phyloP scores from a whole-genome alignment of 495 filamentous ascomycete species.

The Talaromyces trachyspermus region DNA sequence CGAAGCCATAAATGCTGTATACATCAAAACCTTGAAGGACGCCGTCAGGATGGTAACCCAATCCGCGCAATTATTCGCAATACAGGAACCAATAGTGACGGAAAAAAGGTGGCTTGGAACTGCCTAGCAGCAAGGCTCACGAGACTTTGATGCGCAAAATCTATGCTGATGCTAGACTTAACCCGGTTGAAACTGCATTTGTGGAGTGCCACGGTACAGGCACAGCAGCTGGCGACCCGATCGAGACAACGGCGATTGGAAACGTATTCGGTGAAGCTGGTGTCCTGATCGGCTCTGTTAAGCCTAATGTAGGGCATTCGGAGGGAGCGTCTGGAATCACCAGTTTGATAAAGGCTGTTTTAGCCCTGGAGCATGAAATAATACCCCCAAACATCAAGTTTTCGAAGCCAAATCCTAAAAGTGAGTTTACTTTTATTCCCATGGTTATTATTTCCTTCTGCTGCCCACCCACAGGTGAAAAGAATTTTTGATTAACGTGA shows the following conservation, averaged over 20 bases:
- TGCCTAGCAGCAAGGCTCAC: slow-evolving; percentile 13
- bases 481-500: too few relatives aligned
- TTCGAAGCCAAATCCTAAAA: slow-evolving; percentile 17
- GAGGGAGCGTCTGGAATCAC: slow-evolving; percentile 28
- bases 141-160: slow-evolving; percentile 17
- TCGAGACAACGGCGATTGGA: slow-evolving; percentile 36
- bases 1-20: slow-evolving; percentile 39
- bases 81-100: slow-evolving; percentile 29
- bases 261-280: slow-evolving; percentile 28
- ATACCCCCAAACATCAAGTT: slow-evolving; percentile 26
- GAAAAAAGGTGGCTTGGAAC: too few relatives aligned
- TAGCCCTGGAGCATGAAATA: slow-evolving; percentile 31
- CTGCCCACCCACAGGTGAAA: too few relatives aligned
- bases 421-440: slow-evolving; percentile 10
- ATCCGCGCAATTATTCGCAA: slow-evolving; percentile 31
- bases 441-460: too few relatives aligned
- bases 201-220: slow-evolving; percentile 37
- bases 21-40: slow-evolving; percentile 23
- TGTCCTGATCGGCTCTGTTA: slow-evolving; percentile 23
- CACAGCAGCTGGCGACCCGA: slow-evolving; percentile 22
- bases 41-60: slow-evolving; percentile 26
- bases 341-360: slow-evolving; percentile 30
- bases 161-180: slow-evolving; percentile 13
- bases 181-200: slow-evolving; percentile 15
- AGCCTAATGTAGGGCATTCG: slow-evolving; percentile 25